Percentiles rank a stretch among this genome's conserved stretches.
Evolutionary conservation across 2,329 filamentous ascomycete genomes (phyloP).

Genomic region (Penicillium digitatum): DNA sequence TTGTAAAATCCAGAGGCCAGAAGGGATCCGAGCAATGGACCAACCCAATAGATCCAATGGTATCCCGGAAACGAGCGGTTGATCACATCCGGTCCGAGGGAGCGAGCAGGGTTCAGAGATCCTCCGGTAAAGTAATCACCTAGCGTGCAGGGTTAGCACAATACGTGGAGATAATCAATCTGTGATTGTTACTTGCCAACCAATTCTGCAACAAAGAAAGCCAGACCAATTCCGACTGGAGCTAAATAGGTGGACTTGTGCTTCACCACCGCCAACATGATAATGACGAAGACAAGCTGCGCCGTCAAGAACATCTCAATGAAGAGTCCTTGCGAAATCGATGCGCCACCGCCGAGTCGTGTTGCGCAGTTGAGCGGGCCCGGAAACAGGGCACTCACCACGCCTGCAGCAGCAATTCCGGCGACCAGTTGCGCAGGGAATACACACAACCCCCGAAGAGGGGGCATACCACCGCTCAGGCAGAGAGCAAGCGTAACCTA

Average conservation of each 20-base stretch:
- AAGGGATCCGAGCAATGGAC: slow-evolving; percentile 45
- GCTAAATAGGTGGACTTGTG: slow-evolving; percentile 68
- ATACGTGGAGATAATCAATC: not conserved
- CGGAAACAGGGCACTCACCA: slow-evolving; percentile 57
- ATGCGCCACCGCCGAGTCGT: slow-evolving; percentile 51
- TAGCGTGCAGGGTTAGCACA: slow-evolving; percentile 11
- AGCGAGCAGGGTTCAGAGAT: slow-evolving; percentile 48
- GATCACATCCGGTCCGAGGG: slow-evolving; percentile 48
- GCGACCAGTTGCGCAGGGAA: slow-evolving; percentile 57
- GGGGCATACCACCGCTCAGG: slow-evolving; percentile 56
- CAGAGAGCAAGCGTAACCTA: slow-evolving; percentile 57
- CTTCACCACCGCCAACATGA: slow-evolving; percentile 70
- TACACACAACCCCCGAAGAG: slow-evolving; percentile 51
- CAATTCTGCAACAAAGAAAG: slow-evolving; percentile 61
- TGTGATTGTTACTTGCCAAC: slow-evolving; percentile 33
- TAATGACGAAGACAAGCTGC: slow-evolving; percentile 60
- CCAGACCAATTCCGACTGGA: slow-evolving; percentile 66
- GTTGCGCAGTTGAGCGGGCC: slow-evolving; percentile 55
- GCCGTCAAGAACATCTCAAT: slow-evolving; percentile 65
- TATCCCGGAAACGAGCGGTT: slow-evolving; percentile 45
- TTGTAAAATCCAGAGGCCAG: slow-evolving; percentile 50
- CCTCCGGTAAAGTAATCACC: slow-evolving; percentile 49
- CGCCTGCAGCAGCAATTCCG: slow-evolving; percentile 56
- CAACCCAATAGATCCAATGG: slow-evolving; percentile 52
- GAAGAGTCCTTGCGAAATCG: slow-evolving; percentile 58